Percentiles rank a stretch among this genome's conserved stretches.
Evolutionary conservation across 108 stramenopile species (phyloP).

Genomic region (Cyclostephanos invisitatus): DNA sequence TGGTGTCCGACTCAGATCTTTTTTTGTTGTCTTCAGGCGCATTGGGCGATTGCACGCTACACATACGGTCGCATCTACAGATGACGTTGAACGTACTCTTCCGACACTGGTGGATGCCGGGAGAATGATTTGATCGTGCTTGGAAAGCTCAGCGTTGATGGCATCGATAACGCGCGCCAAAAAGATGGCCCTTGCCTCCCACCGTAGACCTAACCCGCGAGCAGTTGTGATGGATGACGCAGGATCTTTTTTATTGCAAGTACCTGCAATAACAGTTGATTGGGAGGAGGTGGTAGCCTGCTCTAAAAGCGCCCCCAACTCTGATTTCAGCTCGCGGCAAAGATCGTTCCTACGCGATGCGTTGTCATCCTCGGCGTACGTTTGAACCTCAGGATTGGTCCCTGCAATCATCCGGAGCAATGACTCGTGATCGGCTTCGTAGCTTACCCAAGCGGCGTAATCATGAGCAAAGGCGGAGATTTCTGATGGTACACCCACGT

Average conservation of each 20-base stretch:
- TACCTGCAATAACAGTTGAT: conserved; percentile 19
- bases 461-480: conserved; percentile 53
- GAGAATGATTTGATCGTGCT: conserved; percentile 53
- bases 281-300: conserved; percentile 7
- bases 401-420: conserved; percentile 48
- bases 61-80: conserved; percentile 36
- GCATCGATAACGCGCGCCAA: conserved; percentile 47
- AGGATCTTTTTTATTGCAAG: background rate
- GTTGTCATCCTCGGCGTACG: conserved; percentile 57
- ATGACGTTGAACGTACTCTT: conserved; percentile 19
- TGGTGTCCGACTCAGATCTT: too few species aligned
- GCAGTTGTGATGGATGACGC: conserved; percentile 7
- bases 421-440: conserved; percentile 50
- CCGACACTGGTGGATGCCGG: conserved; percentile 36
- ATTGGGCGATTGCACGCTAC: conserved; percentile 54
- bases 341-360: conserved; percentile 31
- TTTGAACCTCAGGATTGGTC: conserved; percentile 47
- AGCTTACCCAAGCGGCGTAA: conserved; percentile 51
- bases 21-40: conserved; percentile 10
- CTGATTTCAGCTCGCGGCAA: conserved; percentile 37
- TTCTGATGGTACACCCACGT: conserved; percentile 45
- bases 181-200: conserved; percentile 52
- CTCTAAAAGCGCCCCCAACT: conserved; percentile 37
- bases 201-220: conserved; percentile 40
- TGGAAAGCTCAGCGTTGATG: conserved; percentile 49